Conservation (phyloP, 2,329 filamentous ascomycete genomes). For the Diaporthe longicolla region DNA sequence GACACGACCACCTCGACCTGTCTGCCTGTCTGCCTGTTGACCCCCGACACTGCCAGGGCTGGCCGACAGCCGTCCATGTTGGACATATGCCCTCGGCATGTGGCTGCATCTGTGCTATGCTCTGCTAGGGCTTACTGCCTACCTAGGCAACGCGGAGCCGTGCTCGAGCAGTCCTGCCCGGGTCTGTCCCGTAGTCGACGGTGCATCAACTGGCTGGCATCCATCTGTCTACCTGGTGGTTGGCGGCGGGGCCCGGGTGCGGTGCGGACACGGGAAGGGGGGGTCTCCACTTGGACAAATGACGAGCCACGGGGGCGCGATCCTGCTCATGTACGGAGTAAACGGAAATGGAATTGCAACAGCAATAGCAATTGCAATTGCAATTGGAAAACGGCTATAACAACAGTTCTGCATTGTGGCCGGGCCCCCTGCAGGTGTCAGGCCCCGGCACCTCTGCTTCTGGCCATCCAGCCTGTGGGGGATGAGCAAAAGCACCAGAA, state of each 20-base stretch:
- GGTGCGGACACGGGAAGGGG: not conserved
- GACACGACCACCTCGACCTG: constrained; percentile 4
- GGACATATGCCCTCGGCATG: not conserved
- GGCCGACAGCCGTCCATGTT: not conserved
- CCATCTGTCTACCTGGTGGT: constrained; percentile 1
- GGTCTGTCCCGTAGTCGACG: constrained; percentile 18
- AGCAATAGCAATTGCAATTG: too few relatives aligned
- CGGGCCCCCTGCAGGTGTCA: constrained; percentile 19
- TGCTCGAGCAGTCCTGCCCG: too few relatives aligned
- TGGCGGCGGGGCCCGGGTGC: not conserved
- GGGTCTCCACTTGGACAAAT: not conserved
- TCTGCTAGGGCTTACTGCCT: not conserved
- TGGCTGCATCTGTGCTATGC: not conserved
- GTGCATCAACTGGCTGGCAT: not conserved
- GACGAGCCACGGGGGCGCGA: not conserved
- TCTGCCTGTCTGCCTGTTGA: too few relatives aligned
- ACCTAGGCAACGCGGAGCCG: too few relatives aligned
- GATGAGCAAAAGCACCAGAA: constrained; percentile 1
- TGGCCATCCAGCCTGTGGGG: constrained; percentile 4
- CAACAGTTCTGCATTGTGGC: too few relatives aligned
- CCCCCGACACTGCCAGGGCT: too few relatives aligned
- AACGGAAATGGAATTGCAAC: too few relatives aligned
- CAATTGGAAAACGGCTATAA: not conserved
- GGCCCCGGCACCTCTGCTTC: constrained; percentile 5
- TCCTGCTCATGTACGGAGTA: too few relatives aligned